Base-by-base conservation (phyloP, 345 rosid genomes). In the Draba incana region DNA sequence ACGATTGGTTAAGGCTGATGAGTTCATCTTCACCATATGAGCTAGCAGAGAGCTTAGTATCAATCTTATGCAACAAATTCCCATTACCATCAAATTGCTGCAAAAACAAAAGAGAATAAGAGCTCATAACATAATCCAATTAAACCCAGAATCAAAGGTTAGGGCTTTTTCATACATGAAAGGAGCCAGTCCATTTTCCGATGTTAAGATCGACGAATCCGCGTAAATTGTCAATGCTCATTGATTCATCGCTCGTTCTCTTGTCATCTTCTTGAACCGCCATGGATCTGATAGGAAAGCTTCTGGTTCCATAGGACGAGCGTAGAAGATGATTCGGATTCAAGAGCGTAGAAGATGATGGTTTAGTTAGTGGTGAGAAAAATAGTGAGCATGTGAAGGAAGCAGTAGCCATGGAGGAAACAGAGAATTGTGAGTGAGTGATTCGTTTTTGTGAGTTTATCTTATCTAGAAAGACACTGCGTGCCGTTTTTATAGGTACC, bases 1-100 rank as follows among this genome's bases (percentile, higher is more conserved):
- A 93, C 98, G 98, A 86, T 84, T 93, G 98, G 60, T 86, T 87
- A 55, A 90, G 97, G 75, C 97, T 88, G 37, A 81, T 82, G 43
- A 93, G 90, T 5, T 90, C 97, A 57, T 81, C 92, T 77, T 90
- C 97, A 59, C 98, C 98, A 71, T 90, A 90, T 3, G 91, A 81
- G 66, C 82, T 83, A 9, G 79, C 96, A 1, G 97, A 80, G 62
- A 93, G 92, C 77, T 62, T 79, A 12, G 97, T 93, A 51, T 57
- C 84, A 51, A 93, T 71, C 52, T 82, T 88, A 48, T 90, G 97
- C 78, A 84, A 66, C 74, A 93, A 72, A 44, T 71, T 84, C 39
- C 96, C 97, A 58, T 80, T 35, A 1, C 78, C 84, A 79, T 90
- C 96, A 43, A 93, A 93, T 93, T 93, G 98, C 97, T 90, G 83